Evolutionary conservation across 1,284 basidiomycete species (phyloP).

Genomic region (Leccinum pachyderme): DNA sequence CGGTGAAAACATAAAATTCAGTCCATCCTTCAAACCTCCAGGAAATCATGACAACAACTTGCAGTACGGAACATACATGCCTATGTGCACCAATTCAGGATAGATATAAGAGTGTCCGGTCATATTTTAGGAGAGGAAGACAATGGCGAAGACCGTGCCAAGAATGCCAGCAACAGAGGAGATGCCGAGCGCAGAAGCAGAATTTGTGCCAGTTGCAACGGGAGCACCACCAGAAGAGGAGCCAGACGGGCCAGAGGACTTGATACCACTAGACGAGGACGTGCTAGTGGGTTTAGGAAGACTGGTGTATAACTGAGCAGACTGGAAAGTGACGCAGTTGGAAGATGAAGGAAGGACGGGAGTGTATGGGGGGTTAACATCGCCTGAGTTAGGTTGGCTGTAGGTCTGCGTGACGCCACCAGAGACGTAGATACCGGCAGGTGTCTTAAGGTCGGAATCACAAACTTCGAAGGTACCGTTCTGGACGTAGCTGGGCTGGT

Average conservation of each 20-base stretch:
- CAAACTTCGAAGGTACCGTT: slow-evolving; percentile 60
- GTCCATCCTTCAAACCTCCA: slow-evolving; percentile 1
- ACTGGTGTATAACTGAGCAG: slow-evolving; percentile 45
- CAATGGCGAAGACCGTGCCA: slow-evolving; percentile 46
- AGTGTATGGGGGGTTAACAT: slow-evolving; percentile 49
- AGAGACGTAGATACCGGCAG: slow-evolving; percentile 25
- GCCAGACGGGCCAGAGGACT: slow-evolving; percentile 23
- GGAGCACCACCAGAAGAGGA: slow-evolving; percentile 22
- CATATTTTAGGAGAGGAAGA: slow-evolving; percentile 42
- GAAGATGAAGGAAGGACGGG: slow-evolving; percentile 58
- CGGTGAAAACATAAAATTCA: slow-evolving; percentile 11
- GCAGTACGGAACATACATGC: not conserved
- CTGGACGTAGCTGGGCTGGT: slow-evolving; percentile 60
- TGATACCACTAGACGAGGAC: slow-evolving; percentile 18
- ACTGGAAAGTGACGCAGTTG: slow-evolving; percentile 59
- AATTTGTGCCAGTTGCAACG: slow-evolving; percentile 26
- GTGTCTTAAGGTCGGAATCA: slow-evolving; percentile 52
- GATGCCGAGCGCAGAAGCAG: slow-evolving; percentile 37
- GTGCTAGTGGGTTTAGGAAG: slow-evolving; percentile 20
- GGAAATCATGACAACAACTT: slow-evolving; percentile 3
- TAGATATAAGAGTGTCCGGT: not conserved
- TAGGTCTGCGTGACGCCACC: slow-evolving; percentile 27
- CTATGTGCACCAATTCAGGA: not conserved
- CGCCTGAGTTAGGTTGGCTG: slow-evolving; percentile 34
- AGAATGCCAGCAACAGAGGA: slow-evolving; percentile 40